Percentiles rank a stretch among this genome's conserved stretches.
These are phyloP conservation scores for Globisporangium takayamanum DNA, from an alignment of 352 stramenopile genomes.

Conservation along the genomic window DNA sequence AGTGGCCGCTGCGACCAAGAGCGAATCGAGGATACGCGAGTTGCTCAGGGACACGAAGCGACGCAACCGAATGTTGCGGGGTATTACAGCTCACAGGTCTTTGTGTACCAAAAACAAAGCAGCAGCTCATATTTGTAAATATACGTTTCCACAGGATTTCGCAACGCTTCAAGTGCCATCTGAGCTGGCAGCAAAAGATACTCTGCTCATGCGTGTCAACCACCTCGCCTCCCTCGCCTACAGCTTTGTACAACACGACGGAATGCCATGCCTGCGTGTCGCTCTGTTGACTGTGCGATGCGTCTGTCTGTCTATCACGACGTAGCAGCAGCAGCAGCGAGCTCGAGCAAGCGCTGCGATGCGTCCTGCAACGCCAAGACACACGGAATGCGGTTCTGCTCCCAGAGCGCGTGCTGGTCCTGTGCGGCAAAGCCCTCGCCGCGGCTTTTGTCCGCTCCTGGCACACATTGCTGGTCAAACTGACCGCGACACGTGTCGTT, in stretches of 20 bases:
- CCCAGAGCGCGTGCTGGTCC: constrained; percentile 53
- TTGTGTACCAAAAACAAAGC: neutral
- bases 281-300: too few species aligned
- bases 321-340: constrained; percentile 3
- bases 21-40: neutral
- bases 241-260: too few species aligned
- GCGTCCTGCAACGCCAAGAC: constrained; percentile 37
- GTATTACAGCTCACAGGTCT: neutral
- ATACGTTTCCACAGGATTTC: neutral
- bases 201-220: too few species aligned
- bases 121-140: neutral
- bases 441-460: constrained; percentile 34
- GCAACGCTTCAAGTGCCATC: too few species aligned
- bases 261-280: too few species aligned
- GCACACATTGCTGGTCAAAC: constrained; percentile 72
- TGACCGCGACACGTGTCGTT: constrained; percentile 29
- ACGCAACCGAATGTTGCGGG: neutral
- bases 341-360: constrained; percentile 26
- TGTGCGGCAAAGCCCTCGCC: constrained; percentile 53
- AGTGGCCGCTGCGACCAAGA: neutral
- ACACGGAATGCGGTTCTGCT: constrained; percentile 49
- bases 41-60: neutral
- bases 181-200: too few species aligned
- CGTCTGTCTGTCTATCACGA: neutral
- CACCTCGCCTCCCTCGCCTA: too few species aligned